A percentile compares a stretch with the other conserved stretches of the same genome.
Conservation (phyloP, 345 rosid genomes). For the Isatis tinctoria region DNA sequence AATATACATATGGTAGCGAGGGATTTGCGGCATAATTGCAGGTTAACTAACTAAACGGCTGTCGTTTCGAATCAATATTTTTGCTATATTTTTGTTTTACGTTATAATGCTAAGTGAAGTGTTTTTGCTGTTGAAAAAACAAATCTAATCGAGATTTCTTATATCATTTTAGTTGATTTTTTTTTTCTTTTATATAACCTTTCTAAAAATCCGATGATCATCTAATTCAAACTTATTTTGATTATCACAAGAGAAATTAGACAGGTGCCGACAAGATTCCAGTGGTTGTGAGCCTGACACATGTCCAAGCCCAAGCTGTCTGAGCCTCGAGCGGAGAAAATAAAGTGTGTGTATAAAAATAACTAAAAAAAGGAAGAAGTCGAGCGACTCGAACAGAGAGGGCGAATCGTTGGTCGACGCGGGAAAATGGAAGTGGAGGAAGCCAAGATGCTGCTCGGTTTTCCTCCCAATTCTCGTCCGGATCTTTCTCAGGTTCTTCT, state of each 20-base stretch:
- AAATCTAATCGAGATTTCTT: too few relatives aligned
- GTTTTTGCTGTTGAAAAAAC: background rate
- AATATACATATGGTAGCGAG: conserved; percentile 12
- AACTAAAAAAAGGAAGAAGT: background rate
- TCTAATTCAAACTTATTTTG: too few relatives aligned
- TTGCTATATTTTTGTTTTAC: background rate
- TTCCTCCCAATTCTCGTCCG: conserved; percentile 66
- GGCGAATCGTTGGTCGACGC: background rate
- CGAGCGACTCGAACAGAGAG: background rate
- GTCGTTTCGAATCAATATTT: background rate
- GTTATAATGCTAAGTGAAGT: background rate
- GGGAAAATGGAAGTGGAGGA: conserved; percentile 67
- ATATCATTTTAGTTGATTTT: too few relatives aligned
- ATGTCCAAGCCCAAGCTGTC: background rate
- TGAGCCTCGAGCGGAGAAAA: background rate
- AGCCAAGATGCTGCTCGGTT: conserved; percentile 69
- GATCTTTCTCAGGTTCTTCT: conserved; percentile 52
- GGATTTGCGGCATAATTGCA: conserved; percentile 13
- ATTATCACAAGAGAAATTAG: background rate
- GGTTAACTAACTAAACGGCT: background rate
- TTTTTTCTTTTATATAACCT: background rate
- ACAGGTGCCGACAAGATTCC: background rate
- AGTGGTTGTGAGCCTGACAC: conserved; percentile 1
- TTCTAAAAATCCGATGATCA: background rate
- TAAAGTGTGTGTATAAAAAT: background rate